Base-by-base conservation (phyloP, 768 basidiomycete genomes). In the Trametes cinnabarina region DNA sequence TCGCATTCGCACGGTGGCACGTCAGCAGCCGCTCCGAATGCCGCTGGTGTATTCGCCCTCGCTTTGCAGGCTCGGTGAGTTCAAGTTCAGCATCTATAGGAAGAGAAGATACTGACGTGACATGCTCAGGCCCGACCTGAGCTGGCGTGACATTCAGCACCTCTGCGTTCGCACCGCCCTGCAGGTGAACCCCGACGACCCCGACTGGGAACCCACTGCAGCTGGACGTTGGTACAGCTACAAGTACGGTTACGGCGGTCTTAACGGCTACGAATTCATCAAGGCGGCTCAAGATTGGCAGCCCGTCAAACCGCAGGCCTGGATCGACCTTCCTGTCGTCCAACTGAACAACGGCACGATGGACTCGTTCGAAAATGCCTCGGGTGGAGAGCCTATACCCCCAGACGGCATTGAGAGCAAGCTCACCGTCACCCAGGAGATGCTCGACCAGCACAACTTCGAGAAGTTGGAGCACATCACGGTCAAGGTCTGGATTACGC, bases 21-120 rank as follows among this genome's bases (percentile, higher is more conserved):
- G 1, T 98, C 96, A 15, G 97, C 97, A 22, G 97, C 97, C 4
- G 97, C 97, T 7, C 97, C 97, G 7, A 92, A 98, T 63, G 97
- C 94, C 23, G 94, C 87, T 14, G 97, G 94, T 25, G 91, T 98
- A 37, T 88, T 96, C 68, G 91, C 94, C 20, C 82, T 99, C 11
- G 93, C 93, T 6, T 77, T 99, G 15, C 80, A 93, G 74, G 91
- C 83, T 57, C 82, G 95, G 93, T 94, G 65, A 19, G 53, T 47
- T 34, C 49, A 26, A 17, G 7, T 10, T 63, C 54, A 43, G 43
- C 11, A 20, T n/a, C 4, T 40, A 34, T 28, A 37, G 44, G n/a
- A n/a, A n/a, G 47, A 50, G 52, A 39, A 47, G 50, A 51, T 63
- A 30, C 62, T 64, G 50, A 47, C 47, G 7, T 39, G 4, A 2